Percentiles rank a stretch among this genome's conserved stretches.
These are phyloP conservation scores for Porpolomopsis calyptriformis DNA, from an alignment of 768 basidiomycete genomes.

Conservation along the genomic window DNA sequence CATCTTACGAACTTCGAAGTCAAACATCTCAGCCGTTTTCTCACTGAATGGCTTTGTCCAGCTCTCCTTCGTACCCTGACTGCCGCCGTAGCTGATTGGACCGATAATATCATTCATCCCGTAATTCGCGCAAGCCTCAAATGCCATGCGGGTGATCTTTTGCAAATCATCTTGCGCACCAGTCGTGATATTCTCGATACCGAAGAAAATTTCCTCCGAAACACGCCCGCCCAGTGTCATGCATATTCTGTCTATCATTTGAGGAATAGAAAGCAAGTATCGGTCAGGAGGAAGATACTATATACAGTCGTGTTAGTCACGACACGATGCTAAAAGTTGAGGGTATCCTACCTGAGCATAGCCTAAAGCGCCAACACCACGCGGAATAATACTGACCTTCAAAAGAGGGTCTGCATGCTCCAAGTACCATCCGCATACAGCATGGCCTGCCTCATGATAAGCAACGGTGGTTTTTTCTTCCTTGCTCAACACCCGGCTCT, in stretches of 20 bases:
- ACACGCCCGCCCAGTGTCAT: constrained; percentile 98
- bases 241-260: constrained; percentile 91
- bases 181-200: constrained; percentile 82
- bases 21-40: constrained; percentile 91
- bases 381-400: constrained; percentile 97
- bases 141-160: constrained; percentile 97
- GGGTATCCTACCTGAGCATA: constrained; percentile 72
- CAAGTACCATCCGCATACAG: constrained; percentile 96
- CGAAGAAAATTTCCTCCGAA: constrained; percentile 98
- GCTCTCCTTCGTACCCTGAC: constrained; percentile 68
- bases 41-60: constrained; percentile 99
- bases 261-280: constrained; percentile 89
- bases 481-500: constrained; percentile 82
- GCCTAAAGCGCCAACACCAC: constrained; percentile 89
- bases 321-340: constrained; percentile 2
- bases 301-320: constrained; percentile 8
- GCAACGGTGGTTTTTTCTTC: constrained; percentile 99
- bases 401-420: constrained; percentile 94
- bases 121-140: constrained; percentile 90
- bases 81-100: constrained; percentile 92
- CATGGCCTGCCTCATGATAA: constrained; percentile 98
- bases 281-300: constrained; percentile 93
- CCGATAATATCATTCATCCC: constrained; percentile 95
- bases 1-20: constrained; percentile 90
- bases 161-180: constrained; percentile 97